These are phyloP conservation scores for Colletotrichum australisinense DNA, from an alignment of 2,329 filamentous ascomycete genomes.

Conservation along the genomic window DNA sequence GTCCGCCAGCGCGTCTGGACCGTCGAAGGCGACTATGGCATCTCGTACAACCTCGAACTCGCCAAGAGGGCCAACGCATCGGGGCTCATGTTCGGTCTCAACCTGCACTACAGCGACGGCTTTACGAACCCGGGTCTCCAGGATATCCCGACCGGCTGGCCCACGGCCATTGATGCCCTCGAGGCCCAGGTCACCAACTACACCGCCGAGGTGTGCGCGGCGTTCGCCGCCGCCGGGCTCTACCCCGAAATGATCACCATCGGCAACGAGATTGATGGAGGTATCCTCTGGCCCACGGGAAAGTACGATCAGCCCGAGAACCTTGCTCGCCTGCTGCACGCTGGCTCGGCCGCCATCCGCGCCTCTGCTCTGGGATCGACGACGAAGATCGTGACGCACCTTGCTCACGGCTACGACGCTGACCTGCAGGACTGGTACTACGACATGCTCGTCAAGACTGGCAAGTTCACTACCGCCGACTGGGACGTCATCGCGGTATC, in stretches of 20 bases:
- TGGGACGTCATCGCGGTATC: constrained; percentile 11
- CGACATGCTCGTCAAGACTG: too few species aligned
- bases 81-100: constrained; percentile 1
- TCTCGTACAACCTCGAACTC: constrained; percentile 4
- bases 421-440: too few species aligned
- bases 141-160: constrained; percentile 3
- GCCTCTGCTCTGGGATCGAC: too few species aligned
- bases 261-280: constrained; percentile 9
- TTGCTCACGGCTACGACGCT: too few species aligned
- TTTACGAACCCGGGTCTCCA: constrained; percentile 4
- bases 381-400: not conserved
- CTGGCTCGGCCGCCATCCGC: too few species aligned
- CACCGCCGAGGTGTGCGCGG: not conserved
- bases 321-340: too few species aligned
- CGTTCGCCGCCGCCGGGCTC: constrained; percentile 1
- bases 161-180: constrained; percentile 3
- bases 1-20: constrained; percentile 13
- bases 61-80: not conserved
- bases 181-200: not conserved
- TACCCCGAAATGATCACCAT: constrained; percentile 12
- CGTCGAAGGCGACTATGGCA: constrained; percentile 10
- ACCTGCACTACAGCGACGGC: not conserved
- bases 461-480: not conserved
- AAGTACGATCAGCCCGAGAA: too few species aligned
- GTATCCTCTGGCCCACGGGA: not conserved